Conservation (phyloP, 1,284 basidiomycete species). For the Austropuccinia psidii region DNA sequence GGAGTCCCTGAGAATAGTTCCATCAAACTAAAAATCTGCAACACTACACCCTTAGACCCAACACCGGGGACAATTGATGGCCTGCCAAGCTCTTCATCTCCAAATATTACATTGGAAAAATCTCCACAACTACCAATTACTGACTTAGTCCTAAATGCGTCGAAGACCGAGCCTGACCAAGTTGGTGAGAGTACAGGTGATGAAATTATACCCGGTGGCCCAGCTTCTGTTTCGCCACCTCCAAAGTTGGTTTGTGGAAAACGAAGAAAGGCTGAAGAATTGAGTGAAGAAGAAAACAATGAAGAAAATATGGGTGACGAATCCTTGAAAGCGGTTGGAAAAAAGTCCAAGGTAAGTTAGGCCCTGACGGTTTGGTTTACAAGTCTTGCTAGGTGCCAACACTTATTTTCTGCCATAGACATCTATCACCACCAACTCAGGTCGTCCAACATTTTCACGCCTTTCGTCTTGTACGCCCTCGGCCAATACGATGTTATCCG, state of each 20-base stretch:
- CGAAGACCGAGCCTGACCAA: no score
- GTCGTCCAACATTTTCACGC: constrained; percentile 23
- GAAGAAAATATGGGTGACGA: constrained; percentile 31
- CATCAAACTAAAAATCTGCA: no score
- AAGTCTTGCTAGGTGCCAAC: neutral
- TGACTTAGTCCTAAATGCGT: no score
- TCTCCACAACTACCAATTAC: neutral
- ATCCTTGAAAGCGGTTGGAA: neutral
- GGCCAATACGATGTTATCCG: constrained; percentile 9
- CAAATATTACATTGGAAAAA: neutral
- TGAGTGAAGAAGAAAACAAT: constrained; percentile 32
- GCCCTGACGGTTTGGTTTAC: neutral
- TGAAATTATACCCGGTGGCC: no score
- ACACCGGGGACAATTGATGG: no score
- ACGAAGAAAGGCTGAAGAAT: constrained; percentile 24
- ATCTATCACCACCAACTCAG: constrained; percentile 6
- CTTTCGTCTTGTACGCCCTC: constrained; percentile 7
- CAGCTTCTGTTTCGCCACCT: neutral
- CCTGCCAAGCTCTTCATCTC: neutral
- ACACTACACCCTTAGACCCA: no score
- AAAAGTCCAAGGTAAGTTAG: constrained; percentile 27
- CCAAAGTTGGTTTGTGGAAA: neutral
- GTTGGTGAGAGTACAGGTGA: no score
- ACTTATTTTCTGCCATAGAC: neutral
- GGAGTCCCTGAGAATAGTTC: no score